Conservation (phyloP, 2,329 filamentous ascomycete species). For the Karstenula rhodostoma region DNA sequence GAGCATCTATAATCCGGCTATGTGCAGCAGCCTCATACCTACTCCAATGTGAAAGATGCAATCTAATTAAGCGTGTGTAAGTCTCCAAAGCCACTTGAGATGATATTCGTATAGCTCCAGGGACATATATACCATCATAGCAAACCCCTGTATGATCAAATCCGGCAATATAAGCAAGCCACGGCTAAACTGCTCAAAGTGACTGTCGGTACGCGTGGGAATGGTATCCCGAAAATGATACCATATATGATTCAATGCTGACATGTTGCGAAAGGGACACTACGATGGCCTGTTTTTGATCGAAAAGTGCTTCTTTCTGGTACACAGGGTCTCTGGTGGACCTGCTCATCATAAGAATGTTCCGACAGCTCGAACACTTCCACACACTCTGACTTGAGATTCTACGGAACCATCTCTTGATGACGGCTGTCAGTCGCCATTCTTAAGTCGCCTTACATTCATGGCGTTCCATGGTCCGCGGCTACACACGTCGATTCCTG, state of each 20-base stretch:
- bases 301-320: conserved; percentile 15
- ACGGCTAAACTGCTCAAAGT: too few relatives aligned
- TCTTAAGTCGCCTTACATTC: too few relatives aligned
- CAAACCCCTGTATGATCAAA: too few relatives aligned
- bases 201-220: too few relatives aligned
- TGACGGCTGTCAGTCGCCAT: too few relatives aligned
- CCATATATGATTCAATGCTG: background rate
- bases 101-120: too few relatives aligned
- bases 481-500: conserved; percentile 25
- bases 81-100: background rate
- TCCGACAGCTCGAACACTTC: background rate
- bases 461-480: conserved; percentile 21
- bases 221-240: too few relatives aligned
- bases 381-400: background rate
- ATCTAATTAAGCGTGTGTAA: conserved; percentile 18
- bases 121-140: too few relatives aligned
- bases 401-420: too few relatives aligned
- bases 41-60: conserved; percentile 14
- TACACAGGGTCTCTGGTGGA: conserved; percentile 12
- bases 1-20: conserved; percentile 14
- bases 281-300: conserved; percentile 20
- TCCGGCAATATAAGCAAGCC: too few relatives aligned
- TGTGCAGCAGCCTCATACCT: conserved; percentile 16
- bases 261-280: conserved; percentile 10
- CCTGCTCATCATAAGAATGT: conserved; percentile 4